Conservation (phyloP, 2,329 filamentous ascomycete genomes). For the Chaetomiaceae sp. region DNA sequence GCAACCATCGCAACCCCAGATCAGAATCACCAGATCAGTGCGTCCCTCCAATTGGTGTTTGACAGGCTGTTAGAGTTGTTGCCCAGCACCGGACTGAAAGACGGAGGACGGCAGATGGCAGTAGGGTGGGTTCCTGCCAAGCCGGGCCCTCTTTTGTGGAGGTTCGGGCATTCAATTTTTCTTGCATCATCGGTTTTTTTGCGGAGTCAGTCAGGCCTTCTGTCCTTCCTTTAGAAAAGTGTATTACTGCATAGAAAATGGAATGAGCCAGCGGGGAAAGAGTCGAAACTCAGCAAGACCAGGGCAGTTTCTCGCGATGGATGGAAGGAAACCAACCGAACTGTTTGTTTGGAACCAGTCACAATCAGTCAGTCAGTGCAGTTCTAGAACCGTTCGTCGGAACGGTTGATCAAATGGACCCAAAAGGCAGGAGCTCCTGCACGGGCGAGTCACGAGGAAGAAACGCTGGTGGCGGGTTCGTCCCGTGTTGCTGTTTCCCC, state of each 20-base stretch:
- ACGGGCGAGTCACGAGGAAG: slow-evolving; percentile 6
- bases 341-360: no score
- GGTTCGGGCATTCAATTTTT: background rate
- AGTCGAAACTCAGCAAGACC: no score
- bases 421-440: background rate
- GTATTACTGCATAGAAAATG: no score
- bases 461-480: background rate
- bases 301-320: no score
- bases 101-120: slow-evolving; percentile 19
- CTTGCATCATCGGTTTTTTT: background rate
- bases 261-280: no score
- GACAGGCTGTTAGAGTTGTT: background rate
- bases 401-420: background rate
- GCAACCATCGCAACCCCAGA: no score
- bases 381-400: no score
- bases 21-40: no score
- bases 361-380: no score
- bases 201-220: background rate
- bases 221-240: no score
- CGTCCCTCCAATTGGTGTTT: no score
- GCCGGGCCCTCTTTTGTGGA: slow-evolving; percentile 6
- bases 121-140: slow-evolving; percentile 13
- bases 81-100: background rate
- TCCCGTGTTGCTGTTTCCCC: background rate
- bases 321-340: no score